Evolutionary conservation across 2,329 filamentous ascomycete genomes (phyloP).

Genomic region (Beauveria sp.): DNA sequence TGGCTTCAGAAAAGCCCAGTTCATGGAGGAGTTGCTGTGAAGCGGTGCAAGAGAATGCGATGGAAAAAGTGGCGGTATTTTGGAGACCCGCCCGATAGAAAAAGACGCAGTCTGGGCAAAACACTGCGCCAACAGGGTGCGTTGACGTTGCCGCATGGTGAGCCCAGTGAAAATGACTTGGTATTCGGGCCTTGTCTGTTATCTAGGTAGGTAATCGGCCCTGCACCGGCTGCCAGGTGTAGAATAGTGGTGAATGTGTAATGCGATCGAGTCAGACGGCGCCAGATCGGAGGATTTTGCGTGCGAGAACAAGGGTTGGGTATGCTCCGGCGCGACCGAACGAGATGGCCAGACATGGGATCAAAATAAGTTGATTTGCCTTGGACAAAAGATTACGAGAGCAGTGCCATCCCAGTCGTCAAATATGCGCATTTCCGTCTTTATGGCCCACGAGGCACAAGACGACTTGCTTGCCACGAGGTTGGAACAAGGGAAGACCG

Average conservation of each 20-base stretch:
- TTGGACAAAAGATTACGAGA: not conserved
- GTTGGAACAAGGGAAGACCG: no score
- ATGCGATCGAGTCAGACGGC: conserved; percentile 5
- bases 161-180: not conserved
- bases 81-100: not conserved
- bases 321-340: not conserved
- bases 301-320: not conserved
- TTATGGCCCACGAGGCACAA: not conserved
- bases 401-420: not conserved
- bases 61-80: conserved; percentile 2
- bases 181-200: conserved; percentile 10
- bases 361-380: not conserved
- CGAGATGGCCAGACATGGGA: not conserved
- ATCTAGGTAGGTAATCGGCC: not conserved
- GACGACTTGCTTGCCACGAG: no score
- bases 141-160: conserved; percentile 1
- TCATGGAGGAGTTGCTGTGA: not conserved
- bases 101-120: not conserved
- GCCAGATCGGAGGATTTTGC: conserved; percentile 1
- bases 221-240: not conserved
- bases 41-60: not conserved
- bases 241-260: not conserved
- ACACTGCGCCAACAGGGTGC: conserved; percentile 2
- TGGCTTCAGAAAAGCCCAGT: not conserved
- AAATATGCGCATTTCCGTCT: not conserved